phyloP scores from a whole-genome alignment of 1,284 basidiomycete genomes.

The Heliocybe sulcata region DNA sequence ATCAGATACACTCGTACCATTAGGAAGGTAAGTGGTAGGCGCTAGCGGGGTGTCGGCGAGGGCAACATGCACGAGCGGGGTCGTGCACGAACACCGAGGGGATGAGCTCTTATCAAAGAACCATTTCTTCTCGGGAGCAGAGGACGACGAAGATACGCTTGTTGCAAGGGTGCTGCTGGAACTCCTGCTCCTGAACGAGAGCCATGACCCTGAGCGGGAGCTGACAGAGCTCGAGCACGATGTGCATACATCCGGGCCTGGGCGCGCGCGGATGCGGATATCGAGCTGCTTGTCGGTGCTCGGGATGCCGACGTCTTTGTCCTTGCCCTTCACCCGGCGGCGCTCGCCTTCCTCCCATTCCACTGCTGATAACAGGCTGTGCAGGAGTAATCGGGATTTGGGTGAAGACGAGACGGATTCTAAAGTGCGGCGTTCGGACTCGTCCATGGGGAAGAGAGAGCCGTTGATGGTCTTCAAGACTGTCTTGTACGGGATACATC shows the following conservation, averaged over 20 bases:
- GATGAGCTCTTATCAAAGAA: constrained; percentile 7
- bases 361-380: constrained; percentile 37
- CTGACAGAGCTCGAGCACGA: constrained; percentile 21
- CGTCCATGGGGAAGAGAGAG: constrained; percentile 42
- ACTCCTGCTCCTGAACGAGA: constrained; percentile 42
- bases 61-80: constrained; percentile 6
- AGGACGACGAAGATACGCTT: constrained; percentile 29
- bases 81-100: constrained; percentile 15
- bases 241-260: constrained; percentile 11
- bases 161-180: constrained; percentile 26
- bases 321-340: constrained; percentile 26
- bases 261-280: constrained; percentile 8
- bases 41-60: constrained; percentile 4
- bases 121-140: constrained; percentile 22
- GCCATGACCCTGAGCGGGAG: constrained; percentile 44
- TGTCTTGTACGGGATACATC: constrained; percentile 43
- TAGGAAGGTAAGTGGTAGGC: not conserved
- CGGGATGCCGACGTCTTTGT: constrained; percentile 6
- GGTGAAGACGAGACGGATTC: constrained; percentile 9
- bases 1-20: not conserved
- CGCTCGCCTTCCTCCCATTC: constrained; percentile 30
- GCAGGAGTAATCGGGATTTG: constrained; percentile 33
- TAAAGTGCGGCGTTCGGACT: constrained; percentile 18
- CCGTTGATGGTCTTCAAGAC: constrained; percentile 55
- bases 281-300: constrained; percentile 10